Base-by-base conservation (phyloP, 805 yeast genomes). In the Nakazawaea ernobii region DNA sequence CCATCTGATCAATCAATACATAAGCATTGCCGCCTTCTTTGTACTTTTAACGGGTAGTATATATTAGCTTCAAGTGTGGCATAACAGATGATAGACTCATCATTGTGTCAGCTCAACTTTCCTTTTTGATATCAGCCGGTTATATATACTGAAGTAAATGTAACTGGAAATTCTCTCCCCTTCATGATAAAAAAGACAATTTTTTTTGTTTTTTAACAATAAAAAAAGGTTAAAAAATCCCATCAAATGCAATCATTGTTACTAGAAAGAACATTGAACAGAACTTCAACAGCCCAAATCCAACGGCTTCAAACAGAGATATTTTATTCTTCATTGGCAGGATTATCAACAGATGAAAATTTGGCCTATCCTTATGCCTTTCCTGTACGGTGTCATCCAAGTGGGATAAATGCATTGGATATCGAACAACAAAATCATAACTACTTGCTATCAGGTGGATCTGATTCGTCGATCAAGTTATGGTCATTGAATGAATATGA, bases 391-490 rank as follows among this genome's bases (percentile, higher is more conserved):
- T 64, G 77, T 42, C 81, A 77, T 56, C 49, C 58, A 13, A 69
- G 69, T 41, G 79, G 87, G 1, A 77, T 86, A 24, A 85, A 84
- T 53, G 64, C 83, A 2, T 61, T 86, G 5, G 74, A 82, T 1
- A 55, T 85, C 14, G 94, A 86, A 47, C 53, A 56, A 7, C 56
- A 59, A 2, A 70, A 70, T 4, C 58, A 66, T 41, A 65, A 75
- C 48, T 82, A 62, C 51, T 54, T 86, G 53, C 61, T 87, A 6
- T 79, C 89, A 28, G 95, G 91, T 1, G 79, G 86, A 15, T 86
- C 86, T 1, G 92, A 86, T 57, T 77, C 87, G 1, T 69, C 80
- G 2, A 68, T 87, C 11, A 78, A 77, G 47, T 51, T 87, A 27
- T 87, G 92, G 90, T 86, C 83, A 51, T 52, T 80, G 20, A 59